Conservation (phyloP, 495 filamentous ascomycete genomes). For the Friedmanniomyces simplex region DNA sequence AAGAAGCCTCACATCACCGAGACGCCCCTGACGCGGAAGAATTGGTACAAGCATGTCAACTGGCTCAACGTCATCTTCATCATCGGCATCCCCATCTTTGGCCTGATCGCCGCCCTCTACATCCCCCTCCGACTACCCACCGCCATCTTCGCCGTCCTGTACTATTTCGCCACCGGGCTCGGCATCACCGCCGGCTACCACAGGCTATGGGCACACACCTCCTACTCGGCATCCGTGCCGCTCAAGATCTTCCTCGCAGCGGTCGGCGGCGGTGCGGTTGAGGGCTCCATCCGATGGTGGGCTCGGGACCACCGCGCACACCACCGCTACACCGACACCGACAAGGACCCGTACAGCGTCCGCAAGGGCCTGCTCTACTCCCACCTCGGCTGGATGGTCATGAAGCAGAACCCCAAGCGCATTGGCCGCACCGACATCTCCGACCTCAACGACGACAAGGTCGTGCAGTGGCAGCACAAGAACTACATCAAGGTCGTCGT, state of each 20-base stretch:
- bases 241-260: conserved; percentile 88
- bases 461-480: conserved; percentile 91
- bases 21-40: conserved; percentile 61
- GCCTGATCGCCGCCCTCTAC: conserved; percentile 70
- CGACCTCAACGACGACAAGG: conserved; percentile 87
- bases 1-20: conserved; percentile 41
- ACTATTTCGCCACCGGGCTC: conserved; percentile 87
- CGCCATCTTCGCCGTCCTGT: conserved; percentile 65
- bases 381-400: conserved; percentile 68
- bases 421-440: conserved; percentile 89
- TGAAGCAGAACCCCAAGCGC: conserved; percentile 42
- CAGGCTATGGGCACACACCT: conserved; percentile 88
- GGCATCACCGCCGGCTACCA: conserved; percentile 78
- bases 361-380: conserved; percentile 96
- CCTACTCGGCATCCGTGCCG: conserved; percentile 80
- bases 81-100: conserved; percentile 68
- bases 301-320: conserved; percentile 91
- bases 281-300: conserved; percentile 98
- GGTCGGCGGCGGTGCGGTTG: conserved; percentile 86
- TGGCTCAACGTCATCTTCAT: conserved; percentile 74
- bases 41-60: conserved; percentile 97
- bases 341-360: conserved; percentile 98
- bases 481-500: conserved; percentile 86
- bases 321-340: conserved; percentile 97
- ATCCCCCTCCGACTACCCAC: conserved; percentile 69